These are phyloP conservation scores for Metschnikowia amazonensis DNA, from an alignment of 805 yeast species.

Conservation along the genomic window DNA sequence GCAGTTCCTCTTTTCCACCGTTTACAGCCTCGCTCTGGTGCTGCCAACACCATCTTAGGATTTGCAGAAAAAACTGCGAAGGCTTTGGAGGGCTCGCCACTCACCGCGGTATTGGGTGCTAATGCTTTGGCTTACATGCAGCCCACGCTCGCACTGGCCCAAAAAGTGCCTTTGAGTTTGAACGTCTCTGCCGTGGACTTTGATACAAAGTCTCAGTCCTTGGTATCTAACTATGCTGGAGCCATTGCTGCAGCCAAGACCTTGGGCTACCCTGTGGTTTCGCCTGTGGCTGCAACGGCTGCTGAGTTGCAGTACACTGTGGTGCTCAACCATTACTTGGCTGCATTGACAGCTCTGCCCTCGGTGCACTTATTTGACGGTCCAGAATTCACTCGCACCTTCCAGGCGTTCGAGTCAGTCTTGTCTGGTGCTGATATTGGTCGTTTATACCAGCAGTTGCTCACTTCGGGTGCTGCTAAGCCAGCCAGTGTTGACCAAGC, in stretches of 20 bases:
- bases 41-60: slow-evolving; percentile 76
- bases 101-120: slow-evolving; percentile 57
- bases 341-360: slow-evolving; percentile 48
- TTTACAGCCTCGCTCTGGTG: slow-evolving; percentile 77
- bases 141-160: slow-evolving; percentile 43
- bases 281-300: slow-evolving; percentile 52
- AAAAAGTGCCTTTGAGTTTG: slow-evolving; percentile 57
- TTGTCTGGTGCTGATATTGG: slow-evolving; percentile 43
- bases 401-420: slow-evolving; percentile 43
- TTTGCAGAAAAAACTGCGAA: slow-evolving; percentile 34
- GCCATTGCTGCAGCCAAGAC: slow-evolving; percentile 60
- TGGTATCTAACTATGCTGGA: slow-evolving; percentile 61
- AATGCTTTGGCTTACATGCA: slow-evolving; percentile 67
- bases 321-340: slow-evolving; percentile 58
- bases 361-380: slow-evolving; percentile 81
- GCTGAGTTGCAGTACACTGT: slow-evolving; percentile 65
- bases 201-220: slow-evolving; percentile 46
- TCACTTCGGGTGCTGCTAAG: slow-evolving; percentile 17
- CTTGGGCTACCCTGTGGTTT: slow-evolving; percentile 62
- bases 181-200: slow-evolving; percentile 76
- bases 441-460: slow-evolving; percentile 36
- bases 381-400: slow-evolving; percentile 52
- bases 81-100: slow-evolving; percentile 23
- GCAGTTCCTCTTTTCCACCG: slow-evolving; percentile 58
- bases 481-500: slow-evolving; percentile 32